These are phyloP conservation scores for Rhizopogon vulgaris DNA, from an alignment of 768 basidiomycete genomes.

Conservation along the genomic window DNA sequence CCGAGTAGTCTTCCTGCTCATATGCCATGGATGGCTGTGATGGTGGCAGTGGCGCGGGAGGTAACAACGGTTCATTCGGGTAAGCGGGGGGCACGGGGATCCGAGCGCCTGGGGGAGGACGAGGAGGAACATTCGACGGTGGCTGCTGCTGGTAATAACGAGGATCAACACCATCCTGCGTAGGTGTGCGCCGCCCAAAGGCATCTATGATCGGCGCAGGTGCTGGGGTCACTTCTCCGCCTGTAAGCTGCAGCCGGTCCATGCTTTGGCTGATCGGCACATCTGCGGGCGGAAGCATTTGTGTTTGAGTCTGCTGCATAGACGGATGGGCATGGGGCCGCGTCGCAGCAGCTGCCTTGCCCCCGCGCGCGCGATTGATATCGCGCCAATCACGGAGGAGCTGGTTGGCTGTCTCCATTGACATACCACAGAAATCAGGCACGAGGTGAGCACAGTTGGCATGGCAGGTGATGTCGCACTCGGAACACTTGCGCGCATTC, in stretches of 20 bases:
- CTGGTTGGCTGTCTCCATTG: constrained; percentile 97
- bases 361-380: constrained; percentile 71
- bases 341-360: constrained; percentile 35
- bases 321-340: constrained; percentile 27
- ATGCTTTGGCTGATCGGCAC: constrained; percentile 30
- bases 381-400: constrained; percentile 86
- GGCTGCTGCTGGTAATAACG: constrained; percentile 34
- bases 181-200: constrained; percentile 18
- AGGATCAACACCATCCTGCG: constrained; percentile 33
- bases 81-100: constrained; percentile 29
- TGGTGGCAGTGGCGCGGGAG: constrained; percentile 11
- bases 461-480: constrained; percentile 96
- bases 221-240: constrained; percentile 31
- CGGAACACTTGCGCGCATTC: constrained; percentile 92
- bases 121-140: constrained; percentile 25
- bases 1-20: constrained; percentile 23
- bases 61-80: constrained; percentile 26
- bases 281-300: constrained; percentile 26
- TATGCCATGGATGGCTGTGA: constrained; percentile 13
- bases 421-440: constrained; percentile 99
- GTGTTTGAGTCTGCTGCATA: constrained; percentile 25
- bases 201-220: constrained; percentile 12
- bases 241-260: constrained; percentile 42
- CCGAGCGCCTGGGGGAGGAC: constrained; percentile 34
- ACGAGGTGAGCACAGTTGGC: constrained; percentile 97